These are phyloP conservation scores for Yamadazyma scolyti DNA, from an alignment of 805 yeast genomes.

Conservation along the genomic window DNA sequence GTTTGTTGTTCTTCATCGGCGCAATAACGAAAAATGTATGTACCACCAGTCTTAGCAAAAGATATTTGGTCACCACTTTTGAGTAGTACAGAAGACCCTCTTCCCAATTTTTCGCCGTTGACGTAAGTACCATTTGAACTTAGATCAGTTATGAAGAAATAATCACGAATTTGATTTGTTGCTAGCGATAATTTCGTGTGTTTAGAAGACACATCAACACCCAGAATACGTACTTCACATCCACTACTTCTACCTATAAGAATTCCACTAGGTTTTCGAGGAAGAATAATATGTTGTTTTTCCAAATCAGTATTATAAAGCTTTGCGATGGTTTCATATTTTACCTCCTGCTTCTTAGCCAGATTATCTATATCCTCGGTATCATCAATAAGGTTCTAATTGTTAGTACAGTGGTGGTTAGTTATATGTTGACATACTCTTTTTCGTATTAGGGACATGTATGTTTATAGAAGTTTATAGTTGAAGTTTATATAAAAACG, in stretches of 20 bases:
- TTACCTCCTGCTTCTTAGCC: slow-evolving; percentile 10
- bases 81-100: slow-evolving; percentile 45
- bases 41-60: slow-evolving; percentile 51
- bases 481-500: too few species aligned
- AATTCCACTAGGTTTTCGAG: slow-evolving; percentile 18
- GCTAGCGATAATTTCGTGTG: slow-evolving; percentile 56
- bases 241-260: slow-evolving; percentile 54
- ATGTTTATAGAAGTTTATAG: too few species aligned
- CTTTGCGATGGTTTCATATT: slow-evolving; percentile 17
- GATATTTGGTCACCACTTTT: slow-evolving; percentile 62
- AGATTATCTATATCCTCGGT: slow-evolving; percentile 3
- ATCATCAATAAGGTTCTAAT: slow-evolving; percentile 9
- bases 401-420: slow-evolving; percentile 5
- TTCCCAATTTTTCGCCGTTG: slow-evolving; percentile 53
- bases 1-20: slow-evolving; percentile 19
- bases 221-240: slow-evolving; percentile 53
- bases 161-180: slow-evolving; percentile 26
- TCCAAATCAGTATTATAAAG: slow-evolving; percentile 17
- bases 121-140: slow-evolving; percentile 67
- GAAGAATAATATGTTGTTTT: slow-evolving; percentile 16
- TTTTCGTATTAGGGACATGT: slow-evolving; percentile 24
- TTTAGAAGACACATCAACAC: slow-evolving; percentile 59
- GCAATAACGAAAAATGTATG: slow-evolving; percentile 46
- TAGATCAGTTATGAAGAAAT: slow-evolving; percentile 49
- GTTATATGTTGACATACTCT: slow-evolving; percentile 17